Percentiles rank a stretch among this genome's conserved stretches.
Conservation (phyloP, 805 yeast genomes). For the Vanderwaltozyma yarrowii region DNA sequence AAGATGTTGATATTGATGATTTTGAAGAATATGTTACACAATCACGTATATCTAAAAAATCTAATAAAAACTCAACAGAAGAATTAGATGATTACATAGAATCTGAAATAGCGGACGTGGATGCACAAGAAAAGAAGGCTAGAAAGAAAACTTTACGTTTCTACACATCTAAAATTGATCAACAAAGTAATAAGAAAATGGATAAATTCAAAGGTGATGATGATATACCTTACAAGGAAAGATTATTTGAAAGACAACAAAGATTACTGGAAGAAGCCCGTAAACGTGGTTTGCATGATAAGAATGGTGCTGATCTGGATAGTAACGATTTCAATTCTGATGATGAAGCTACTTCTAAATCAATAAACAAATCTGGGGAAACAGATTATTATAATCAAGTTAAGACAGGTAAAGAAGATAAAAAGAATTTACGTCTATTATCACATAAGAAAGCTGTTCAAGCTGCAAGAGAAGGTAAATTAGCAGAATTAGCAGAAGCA, state of each 20-base stretch:
- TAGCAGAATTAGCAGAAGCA: constrained; percentile 56
- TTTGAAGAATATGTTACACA: constrained; percentile 43
- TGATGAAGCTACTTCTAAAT: constrained; percentile 36
- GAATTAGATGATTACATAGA: constrained; percentile 53
- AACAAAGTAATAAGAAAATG: constrained; percentile 53
- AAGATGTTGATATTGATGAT: constrained; percentile 29
- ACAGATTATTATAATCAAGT: constrained; percentile 50
- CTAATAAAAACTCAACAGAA: constrained; percentile 12
- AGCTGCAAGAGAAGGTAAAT: constrained; percentile 78
- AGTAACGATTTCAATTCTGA: constrained; percentile 39
- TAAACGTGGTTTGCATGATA: constrained; percentile 58
- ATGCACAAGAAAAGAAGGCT: constrained; percentile 72
- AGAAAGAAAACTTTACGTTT: constrained; percentile 79
- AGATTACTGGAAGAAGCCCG: constrained; percentile 81
- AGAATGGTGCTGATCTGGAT: constrained; percentile 48
- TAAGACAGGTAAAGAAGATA: constrained; percentile 36
- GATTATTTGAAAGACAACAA: constrained; percentile 83
- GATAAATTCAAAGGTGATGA: constrained; percentile 68
- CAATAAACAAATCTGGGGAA: constrained; percentile 37
- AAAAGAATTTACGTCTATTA: constrained; percentile 43
- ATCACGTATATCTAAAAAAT: constrained; percentile 38
- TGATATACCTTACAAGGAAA: constrained; percentile 86
- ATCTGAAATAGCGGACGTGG: constrained; percentile 66
- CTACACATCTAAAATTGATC: constrained; percentile 95
- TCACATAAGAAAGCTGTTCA: constrained; percentile 62